Conservation (phyloP, 805 yeast genomes). For the Ogataea corticis region DNA sequence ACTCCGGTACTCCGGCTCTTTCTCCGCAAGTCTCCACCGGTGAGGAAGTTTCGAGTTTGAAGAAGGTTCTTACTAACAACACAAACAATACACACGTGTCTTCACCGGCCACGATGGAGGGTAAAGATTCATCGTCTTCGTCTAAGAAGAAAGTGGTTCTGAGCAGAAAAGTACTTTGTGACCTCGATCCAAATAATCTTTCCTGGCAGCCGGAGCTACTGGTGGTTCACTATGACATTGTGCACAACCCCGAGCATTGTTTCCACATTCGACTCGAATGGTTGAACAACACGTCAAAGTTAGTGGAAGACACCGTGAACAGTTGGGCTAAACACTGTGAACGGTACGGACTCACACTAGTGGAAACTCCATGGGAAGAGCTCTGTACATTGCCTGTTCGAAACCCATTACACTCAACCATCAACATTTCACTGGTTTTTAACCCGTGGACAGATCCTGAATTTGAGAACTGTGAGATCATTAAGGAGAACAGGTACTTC, state of each 20-base stretch:
- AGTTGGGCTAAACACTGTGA: conserved; percentile 84
- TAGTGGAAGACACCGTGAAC: conserved; percentile 75
- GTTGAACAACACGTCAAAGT: conserved; percentile 85
- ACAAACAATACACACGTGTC: conserved; percentile 1
- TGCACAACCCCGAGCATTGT: conserved; percentile 93
- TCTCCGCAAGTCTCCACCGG: conserved; percentile 16
- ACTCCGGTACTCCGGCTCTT: conserved; percentile 6
- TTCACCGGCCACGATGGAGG: not conserved
- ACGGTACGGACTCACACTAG: conserved; percentile 74
- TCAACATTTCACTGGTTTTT: conserved; percentile 62
- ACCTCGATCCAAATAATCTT: conserved; percentile 70
- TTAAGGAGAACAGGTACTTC: conserved; percentile 58
- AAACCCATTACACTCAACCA: conserved; percentile 88
- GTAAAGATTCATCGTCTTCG: not conserved
- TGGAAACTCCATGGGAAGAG: conserved; percentile 92
- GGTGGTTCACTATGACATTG: conserved; percentile 84
- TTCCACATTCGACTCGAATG: conserved; percentile 90
- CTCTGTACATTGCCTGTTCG: conserved; percentile 69
- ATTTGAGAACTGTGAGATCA: conserved; percentile 41
- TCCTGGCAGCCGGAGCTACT: conserved; percentile 79
- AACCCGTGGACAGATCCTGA: conserved; percentile 72
- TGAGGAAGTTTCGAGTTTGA: conserved; percentile 11
- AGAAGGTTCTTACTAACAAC: conserved; percentile 3
- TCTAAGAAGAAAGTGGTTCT: conserved; percentile 45
- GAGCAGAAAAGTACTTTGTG: conserved; percentile 64